Evolutionary conservation across 768 basidiomycete genomes (phyloP), one percentile per base, ranked within the genome.

Genomic region (Pleurotus tuoliensis): DNA sequence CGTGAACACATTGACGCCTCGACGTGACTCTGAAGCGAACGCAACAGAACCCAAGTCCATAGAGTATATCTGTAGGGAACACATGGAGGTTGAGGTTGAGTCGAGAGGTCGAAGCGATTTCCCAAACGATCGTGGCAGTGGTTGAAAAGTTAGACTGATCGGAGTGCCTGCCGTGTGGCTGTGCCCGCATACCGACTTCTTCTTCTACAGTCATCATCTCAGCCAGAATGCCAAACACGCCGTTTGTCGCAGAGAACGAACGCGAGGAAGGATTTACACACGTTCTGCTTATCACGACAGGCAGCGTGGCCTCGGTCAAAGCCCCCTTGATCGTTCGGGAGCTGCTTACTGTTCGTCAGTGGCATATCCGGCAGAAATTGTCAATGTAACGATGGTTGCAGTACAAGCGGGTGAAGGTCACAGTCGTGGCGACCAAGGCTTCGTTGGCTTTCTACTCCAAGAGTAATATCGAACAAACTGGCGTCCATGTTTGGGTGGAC

Each of bases 271-370:
- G 77, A 1, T 69, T 67, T 58, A 76, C 73, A 0, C 88, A 95
- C 65, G 83, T 97, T 44, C 71, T 98, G 3, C 77, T 98, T 39
- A 85, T 98, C 58, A 87, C 90, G 0, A 92, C 93, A 0, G 95
- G 96, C n/a, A 94, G 92, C 65, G 96, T 99, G 7, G 95, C 96
- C 0, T 93, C 93, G 51, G 83, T 98, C 66, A 98, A 98, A 66
- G 87, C 87, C 1, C 94, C 95, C 3, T 78, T 97, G 53, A 97
- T 99, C 57, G 91, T 92, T 16, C 69, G 77, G 25, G 88, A 88
- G 60, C 77, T 98, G 27, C 74, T 88, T 43, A 72, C 74, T 44
- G 89, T 80, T 40, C 57, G 72, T 72, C 44, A 16, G 38, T 18
- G 37, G 24, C 27, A 5, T 18, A 27, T 16, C 9, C 6, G 20